phyloP scores from a whole-genome alignment of 371 early-diverging fungal species.

The Mortierella sp. region DNA sequence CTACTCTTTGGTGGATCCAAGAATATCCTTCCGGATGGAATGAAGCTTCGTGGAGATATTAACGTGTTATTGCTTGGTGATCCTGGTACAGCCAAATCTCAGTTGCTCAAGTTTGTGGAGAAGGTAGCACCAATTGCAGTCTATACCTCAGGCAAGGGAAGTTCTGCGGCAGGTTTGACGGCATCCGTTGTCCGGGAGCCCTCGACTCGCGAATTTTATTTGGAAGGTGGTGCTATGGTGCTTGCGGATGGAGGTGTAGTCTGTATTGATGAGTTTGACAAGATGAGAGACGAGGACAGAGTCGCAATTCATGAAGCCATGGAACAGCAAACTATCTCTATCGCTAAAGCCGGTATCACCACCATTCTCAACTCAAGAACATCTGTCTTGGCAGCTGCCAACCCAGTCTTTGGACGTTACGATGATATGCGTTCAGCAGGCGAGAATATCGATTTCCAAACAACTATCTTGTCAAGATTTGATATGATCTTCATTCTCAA shows the following conservation, averaged over 20 bases:
- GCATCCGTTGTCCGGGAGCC: constrained; percentile 96
- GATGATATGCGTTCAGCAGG: constrained; percentile 98
- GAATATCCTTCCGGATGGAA: constrained; percentile 95
- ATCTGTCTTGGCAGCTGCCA: constrained; percentile 99
- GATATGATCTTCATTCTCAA: constrained; percentile 98
- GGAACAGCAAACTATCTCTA: constrained; percentile 99
- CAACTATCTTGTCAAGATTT: constrained; percentile 98
- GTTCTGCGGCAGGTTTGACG: constrained; percentile 99
- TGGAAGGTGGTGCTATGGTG: constrained; percentile 99
- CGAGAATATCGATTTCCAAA: constrained; percentile 99
- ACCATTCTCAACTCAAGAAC: constrained; percentile 99
- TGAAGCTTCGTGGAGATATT: constrained; percentile 98
- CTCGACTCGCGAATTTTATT: constrained; percentile 93
- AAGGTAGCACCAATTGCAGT: constrained; percentile 98
- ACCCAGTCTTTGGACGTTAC: constrained; percentile 99
- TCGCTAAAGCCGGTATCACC: constrained; percentile 99
- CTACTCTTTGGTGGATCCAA: constrained; percentile 98
- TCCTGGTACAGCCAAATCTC: constrained; percentile 99
- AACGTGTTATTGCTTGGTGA: constrained; percentile 99
- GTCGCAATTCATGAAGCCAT: constrained; percentile 99
- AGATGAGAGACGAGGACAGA: constrained; percentile 99
- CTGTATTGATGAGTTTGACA: constrained; percentile 99
- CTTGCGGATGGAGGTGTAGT: constrained; percentile 99
- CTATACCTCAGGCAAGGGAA: constrained; percentile 99
- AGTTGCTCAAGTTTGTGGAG: constrained; percentile 99